A percentile compares a stretch with the other conserved stretches of the same genome.
phyloP scores from a whole-genome alignment of 2,329 filamentous ascomycete genomes.

The Apiospora pterosperma region DNA sequence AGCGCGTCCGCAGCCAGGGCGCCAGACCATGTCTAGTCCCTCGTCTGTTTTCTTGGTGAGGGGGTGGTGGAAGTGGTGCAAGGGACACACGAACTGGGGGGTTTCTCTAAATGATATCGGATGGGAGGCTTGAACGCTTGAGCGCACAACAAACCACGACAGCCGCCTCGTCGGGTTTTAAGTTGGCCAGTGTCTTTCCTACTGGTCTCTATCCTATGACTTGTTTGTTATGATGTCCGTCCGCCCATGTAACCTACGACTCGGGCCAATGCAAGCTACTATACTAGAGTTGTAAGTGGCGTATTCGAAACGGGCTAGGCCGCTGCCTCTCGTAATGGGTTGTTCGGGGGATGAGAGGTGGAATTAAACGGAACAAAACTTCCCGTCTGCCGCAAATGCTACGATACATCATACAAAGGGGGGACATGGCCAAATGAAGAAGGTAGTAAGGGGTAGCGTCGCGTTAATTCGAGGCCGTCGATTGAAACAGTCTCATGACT shows the following conservation, averaged over 20 bases:
- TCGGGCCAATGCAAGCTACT: no score
- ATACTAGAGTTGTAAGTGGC: not conserved
- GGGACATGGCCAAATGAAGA: not conserved
- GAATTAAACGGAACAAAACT: not conserved
- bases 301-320: not conserved
- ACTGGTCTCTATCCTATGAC: no score
- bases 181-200: not conserved
- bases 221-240: not conserved
- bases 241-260: no score
- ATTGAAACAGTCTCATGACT: not conserved
- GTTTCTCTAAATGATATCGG: not conserved
- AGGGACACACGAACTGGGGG: not conserved
- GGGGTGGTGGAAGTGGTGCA: no score
- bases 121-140: not conserved
- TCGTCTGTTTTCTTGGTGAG: not conserved
- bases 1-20: not conserved
- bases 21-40: not conserved
- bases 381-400: not conserved
- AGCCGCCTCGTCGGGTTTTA: not conserved
- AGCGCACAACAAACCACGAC: not conserved
- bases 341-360: conserved; percentile 1
- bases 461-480: not conserved
- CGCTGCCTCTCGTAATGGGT: not conserved
- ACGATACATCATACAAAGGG: not conserved
- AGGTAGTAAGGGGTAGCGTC: not conserved